phyloP scores from a whole-genome alignment of 257 asterid species.

The Primulina tabacum region DNA sequence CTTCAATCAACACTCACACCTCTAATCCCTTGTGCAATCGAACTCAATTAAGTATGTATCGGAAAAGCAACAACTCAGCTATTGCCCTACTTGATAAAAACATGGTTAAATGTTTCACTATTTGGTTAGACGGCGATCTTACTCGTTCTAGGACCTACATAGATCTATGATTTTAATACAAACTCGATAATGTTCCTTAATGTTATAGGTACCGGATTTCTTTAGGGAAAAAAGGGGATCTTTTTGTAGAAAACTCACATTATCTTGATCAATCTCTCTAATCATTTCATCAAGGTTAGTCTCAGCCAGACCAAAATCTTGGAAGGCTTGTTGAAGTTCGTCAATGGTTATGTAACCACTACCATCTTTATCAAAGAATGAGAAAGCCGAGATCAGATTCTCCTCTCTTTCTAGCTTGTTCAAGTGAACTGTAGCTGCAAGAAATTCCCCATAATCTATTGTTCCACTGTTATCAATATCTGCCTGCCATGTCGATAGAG shows the following conservation, averaged over 20 bases:
- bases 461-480: slow-evolving; percentile 57
- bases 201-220: neutral
- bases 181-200: neutral
- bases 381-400: slow-evolving; percentile 49
- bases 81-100: neutral
- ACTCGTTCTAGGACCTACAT: neutral
- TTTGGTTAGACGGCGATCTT: neutral
- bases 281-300: slow-evolving; percentile 59
- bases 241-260: slow-evolving; percentile 29
- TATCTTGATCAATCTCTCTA: slow-evolving; percentile 76
- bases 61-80: neutral
- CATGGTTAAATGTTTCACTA: neutral
- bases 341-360: slow-evolving; percentile 88
- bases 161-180: neutral
- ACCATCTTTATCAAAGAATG: slow-evolving; percentile 78
- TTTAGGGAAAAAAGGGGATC: neutral
- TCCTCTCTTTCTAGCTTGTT: slow-evolving; percentile 60
- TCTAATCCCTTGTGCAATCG: neutral
- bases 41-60: neutral
- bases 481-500: slow-evolving; percentile 34
- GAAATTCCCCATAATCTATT: slow-evolving; percentile 58
- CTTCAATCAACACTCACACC: neutral
- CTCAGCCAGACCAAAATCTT: slow-evolving; percentile 64
- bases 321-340: slow-evolving; percentile 89
- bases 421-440: slow-evolving; percentile 58